Percentiles rank a stretch among this genome's conserved stretches.
Evolutionary conservation across 2,329 filamentous ascomycete species (phyloP).

Genomic region (Exophiala oligosperma): DNA sequence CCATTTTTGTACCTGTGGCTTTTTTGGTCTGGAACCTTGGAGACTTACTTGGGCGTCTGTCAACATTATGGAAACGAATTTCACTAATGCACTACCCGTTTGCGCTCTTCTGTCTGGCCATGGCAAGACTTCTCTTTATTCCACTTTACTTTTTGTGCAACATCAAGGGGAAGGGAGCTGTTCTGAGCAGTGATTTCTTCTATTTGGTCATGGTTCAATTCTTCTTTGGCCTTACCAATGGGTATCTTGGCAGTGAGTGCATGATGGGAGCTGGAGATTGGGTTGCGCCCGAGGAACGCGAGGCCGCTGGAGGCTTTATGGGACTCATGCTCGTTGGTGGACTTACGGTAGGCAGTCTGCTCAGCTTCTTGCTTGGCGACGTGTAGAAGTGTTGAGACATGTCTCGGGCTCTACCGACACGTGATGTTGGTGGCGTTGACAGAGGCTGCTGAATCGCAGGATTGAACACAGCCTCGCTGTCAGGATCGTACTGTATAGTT

Average conservation of each 20-base stretch:
- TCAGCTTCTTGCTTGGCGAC: constrained; percentile 73
- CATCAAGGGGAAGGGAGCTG: constrained; percentile 71
- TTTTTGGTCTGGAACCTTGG: constrained; percentile 95
- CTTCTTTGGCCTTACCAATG: constrained; percentile 80
- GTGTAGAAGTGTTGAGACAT: constrained; percentile 16
- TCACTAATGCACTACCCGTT: constrained; percentile 62
- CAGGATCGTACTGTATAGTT: background rate
- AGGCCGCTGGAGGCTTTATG: constrained; percentile 94
- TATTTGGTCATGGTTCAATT: constrained; percentile 83
- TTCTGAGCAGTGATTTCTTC: constrained; percentile 78
- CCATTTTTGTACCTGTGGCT: constrained; percentile 82
- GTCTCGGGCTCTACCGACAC: background rate
- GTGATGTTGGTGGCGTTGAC: background rate
- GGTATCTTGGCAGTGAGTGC: constrained; percentile 79
- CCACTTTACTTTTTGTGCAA: constrained; percentile 92
- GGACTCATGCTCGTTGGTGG: constrained; percentile 83
- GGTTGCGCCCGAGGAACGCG: constrained; percentile 79
- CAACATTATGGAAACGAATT: constrained; percentile 60
- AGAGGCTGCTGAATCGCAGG: background rate
- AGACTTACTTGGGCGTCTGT: constrained; percentile 74
- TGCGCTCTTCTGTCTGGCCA: constrained; percentile 65
- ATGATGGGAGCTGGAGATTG: constrained; percentile 89
- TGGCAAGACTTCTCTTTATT: constrained; percentile 69
- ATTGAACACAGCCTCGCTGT: background rate
- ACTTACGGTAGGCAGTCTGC: constrained; percentile 77